These are phyloP conservation scores for Aureobasidium sp. DNA, from an alignment of 2,329 filamentous ascomycete genomes.

Conservation along the genomic window DNA sequence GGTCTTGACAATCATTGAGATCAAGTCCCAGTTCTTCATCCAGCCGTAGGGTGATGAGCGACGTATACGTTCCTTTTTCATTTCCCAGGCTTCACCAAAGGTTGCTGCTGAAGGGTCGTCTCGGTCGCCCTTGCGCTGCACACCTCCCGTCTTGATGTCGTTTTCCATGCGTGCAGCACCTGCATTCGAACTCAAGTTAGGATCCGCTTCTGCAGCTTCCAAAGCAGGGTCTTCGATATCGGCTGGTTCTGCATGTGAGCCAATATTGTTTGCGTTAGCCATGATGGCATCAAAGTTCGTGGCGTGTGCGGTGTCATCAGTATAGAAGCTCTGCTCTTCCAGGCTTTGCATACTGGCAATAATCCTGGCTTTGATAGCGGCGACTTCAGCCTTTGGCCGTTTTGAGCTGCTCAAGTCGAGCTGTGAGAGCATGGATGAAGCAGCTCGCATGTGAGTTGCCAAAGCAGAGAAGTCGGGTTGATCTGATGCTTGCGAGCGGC, in stretches of 20 bases:
- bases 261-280: conserved; percentile 55
- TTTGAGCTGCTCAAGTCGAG: conserved; percentile 74
- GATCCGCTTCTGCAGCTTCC: conserved; percentile 30
- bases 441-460: conserved; percentile 79
- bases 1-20: conserved; percentile 83
- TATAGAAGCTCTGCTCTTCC: conserved; percentile 75
- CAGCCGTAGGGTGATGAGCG: conserved; percentile 78
- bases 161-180: conserved; percentile 83
- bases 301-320: conserved; percentile 56
- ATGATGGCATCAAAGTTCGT: conserved; percentile 80
- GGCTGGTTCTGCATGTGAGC: conserved; percentile 39
- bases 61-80: conserved; percentile 75
- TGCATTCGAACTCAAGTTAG: conserved; percentile 55
- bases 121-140: conserved; percentile 70
- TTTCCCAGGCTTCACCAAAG: conserved; percentile 78
- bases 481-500: conserved; percentile 48
- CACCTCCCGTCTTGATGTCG: conserved; percentile 76
- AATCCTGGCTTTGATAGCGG: conserved; percentile 75
- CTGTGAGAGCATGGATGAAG: conserved; percentile 79
- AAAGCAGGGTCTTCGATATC: conserved; percentile 45
- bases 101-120: conserved; percentile 80
- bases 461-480: conserved; percentile 75
- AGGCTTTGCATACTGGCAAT: conserved; percentile 85
- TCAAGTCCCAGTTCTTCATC: conserved; percentile 84
- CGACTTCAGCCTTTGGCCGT: conserved; percentile 69